Evolutionary conservation across 2,329 filamentous ascomycete genomes (phyloP).

Genomic region (Davidsoniella virescens): DNA sequence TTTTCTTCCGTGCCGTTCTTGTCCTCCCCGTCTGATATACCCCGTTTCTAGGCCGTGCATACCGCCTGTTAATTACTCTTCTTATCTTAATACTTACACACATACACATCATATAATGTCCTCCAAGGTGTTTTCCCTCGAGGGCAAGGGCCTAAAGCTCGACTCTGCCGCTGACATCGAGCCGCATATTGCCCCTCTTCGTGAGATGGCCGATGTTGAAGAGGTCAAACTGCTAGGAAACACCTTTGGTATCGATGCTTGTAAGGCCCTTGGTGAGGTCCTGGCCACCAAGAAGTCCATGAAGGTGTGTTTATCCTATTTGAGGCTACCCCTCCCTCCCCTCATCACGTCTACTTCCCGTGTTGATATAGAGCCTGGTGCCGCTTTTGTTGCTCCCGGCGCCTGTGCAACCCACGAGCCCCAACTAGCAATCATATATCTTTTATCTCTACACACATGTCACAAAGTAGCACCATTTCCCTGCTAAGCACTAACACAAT

Average conservation of each 20-base stretch:
- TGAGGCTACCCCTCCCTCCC: conserved; percentile 3
- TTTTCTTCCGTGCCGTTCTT: neutral
- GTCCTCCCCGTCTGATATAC: neutral
- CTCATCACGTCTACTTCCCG: neutral
- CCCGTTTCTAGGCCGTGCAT: neutral
- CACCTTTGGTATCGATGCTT: conserved; percentile 79
- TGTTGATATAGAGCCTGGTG: neutral
- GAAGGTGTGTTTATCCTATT: conserved; percentile 33
- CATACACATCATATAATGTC: conserved; percentile 20
- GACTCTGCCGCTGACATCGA: conserved; percentile 77
- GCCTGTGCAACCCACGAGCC: too few relatives aligned
- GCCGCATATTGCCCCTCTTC: conserved; percentile 61
- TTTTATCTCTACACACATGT: conserved; percentile 4
- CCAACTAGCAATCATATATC: neutral
- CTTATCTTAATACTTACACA: neutral
- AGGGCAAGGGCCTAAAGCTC: conserved; percentile 84
- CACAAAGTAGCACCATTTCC: too few relatives aligned
- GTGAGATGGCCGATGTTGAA: conserved; percentile 57
- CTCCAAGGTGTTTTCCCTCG: conserved; percentile 67
- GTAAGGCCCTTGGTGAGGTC: conserved; percentile 67
- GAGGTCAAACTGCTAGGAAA: conserved; percentile 81
- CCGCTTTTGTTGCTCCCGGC: too few relatives aligned
- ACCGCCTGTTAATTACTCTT: conserved; percentile 1
- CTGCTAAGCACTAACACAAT: neutral
- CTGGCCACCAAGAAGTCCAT: conserved; percentile 72